Percentiles rank a stretch among this genome's conserved stretches.
Evolutionary conservation across 768 basidiomycete genomes (phyloP).

Genomic region (Coprinopsis strossmayeri): DNA sequence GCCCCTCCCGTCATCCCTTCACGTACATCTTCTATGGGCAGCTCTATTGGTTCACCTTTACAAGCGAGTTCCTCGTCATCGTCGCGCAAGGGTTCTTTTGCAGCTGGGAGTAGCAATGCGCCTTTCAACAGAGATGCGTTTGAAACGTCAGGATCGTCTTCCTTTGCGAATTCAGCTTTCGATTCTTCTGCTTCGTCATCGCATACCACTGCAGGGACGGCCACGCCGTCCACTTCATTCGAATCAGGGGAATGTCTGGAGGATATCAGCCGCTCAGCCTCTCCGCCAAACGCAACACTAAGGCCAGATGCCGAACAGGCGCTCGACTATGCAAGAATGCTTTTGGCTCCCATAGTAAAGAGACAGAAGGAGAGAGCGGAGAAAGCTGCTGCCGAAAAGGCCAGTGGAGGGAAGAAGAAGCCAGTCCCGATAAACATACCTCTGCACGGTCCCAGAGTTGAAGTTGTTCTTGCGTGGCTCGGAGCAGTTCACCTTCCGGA

Average conservation of each 20-base stretch:
- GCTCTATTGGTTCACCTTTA: not conserved
- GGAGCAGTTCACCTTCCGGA: conserved; percentile 76
- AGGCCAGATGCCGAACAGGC: conserved; percentile 42
- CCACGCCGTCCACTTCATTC: conserved; percentile 5
- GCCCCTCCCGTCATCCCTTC: conserved; percentile 15
- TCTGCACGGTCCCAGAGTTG: conserved; percentile 80
- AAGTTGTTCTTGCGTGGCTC: conserved; percentile 81
- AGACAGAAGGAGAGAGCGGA: conserved; percentile 56
- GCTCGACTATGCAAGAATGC: conserved; percentile 64
- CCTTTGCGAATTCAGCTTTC: not conserved
- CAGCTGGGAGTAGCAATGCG: conserved; percentile 6
- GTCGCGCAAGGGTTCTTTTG: conserved; percentile 8
- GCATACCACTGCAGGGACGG: conserved; percentile 7
- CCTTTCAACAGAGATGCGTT: too few relatives aligned
- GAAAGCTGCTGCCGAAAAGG: conserved; percentile 44
- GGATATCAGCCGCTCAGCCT: conserved; percentile 10
- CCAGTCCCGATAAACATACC: conserved; percentile 71
- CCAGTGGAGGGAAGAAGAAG: conserved; percentile 44
- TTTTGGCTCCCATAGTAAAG: conserved; percentile 64
- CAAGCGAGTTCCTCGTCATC: conserved; percentile 7
- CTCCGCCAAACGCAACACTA: conserved; percentile 12
- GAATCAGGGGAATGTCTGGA: conserved; percentile 5
- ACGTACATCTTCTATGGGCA: conserved; percentile 4
- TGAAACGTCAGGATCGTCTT: not conserved
- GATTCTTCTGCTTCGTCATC: not conserved